A percentile compares a stretch with the other conserved stretches of the same genome.
Conservation (phyloP, 192 early-diverging fungal species). For the Gaertneriomyces sp. region DNA sequence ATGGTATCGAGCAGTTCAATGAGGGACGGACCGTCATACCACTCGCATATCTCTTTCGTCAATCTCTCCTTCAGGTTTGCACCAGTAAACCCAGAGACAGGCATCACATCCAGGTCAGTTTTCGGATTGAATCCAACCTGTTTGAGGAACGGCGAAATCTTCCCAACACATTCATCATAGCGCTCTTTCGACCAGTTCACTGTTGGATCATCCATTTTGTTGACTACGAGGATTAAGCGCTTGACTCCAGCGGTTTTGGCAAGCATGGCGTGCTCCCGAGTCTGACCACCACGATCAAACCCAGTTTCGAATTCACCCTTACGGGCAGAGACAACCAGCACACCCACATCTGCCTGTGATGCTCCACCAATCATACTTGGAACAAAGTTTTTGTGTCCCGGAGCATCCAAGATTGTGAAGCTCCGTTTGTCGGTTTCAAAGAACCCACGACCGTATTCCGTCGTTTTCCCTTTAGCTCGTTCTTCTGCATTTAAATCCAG, state of each 20-base stretch:
- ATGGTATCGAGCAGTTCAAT: conserved; percentile 90
- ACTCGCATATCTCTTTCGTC: conserved; percentile 78
- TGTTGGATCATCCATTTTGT: conserved; percentile 97
- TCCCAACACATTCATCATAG: conserved; percentile 91
- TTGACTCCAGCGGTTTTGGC: conserved; percentile 95
- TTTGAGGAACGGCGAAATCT: conserved; percentile 89
- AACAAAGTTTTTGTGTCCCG: conserved; percentile 96
- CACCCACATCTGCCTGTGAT: conserved; percentile 91
- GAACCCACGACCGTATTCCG: conserved; percentile 91
- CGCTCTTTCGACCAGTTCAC: conserved; percentile 90
- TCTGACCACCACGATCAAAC: conserved; percentile 95
- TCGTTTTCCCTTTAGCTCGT: conserved; percentile 94
- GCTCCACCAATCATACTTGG: conserved; percentile 94
- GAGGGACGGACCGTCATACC: conserved; percentile 67
- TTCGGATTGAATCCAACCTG: conserved; percentile 89
- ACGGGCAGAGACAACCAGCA: conserved; percentile 91
- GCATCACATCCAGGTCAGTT: conserved; percentile 74
- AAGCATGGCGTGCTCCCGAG: conserved; percentile 96
- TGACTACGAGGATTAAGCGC: conserved; percentile 96
- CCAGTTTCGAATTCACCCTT: conserved; percentile 98
- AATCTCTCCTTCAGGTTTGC: conserved; percentile 93
- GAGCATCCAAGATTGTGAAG: conserved; percentile 95
- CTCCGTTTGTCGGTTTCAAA: conserved; percentile 89
- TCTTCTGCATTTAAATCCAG: conserved; percentile 93
- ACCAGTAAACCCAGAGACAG: conserved; percentile 95